Evolutionary conservation across 257 asterid species (phyloP), one percentile per base, ranked within the genome.

Genomic region (Pogostemon cablin): DNA sequence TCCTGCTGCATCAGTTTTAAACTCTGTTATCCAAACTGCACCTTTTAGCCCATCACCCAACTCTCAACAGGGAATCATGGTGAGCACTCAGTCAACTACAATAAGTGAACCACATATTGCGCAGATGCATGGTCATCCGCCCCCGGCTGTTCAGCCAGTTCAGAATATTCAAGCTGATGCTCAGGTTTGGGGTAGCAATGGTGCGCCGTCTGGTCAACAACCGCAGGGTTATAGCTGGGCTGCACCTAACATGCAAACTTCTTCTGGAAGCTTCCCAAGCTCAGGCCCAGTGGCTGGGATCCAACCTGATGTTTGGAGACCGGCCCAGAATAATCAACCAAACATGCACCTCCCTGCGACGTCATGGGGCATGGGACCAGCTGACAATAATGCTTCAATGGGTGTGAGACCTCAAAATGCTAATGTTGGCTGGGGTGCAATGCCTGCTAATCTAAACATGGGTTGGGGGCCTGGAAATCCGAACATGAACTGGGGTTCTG

Each of bases 301-400:
- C 65, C 96, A 86, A 63, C 71, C 91, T 10, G 95, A 91, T 72
- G 79, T 72, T 25, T 85, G 93, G 96, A 74, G 84, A 38, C 82
- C 95, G 56, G 65, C 77, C 46, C 91, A 83, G 79, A 78, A 80
- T 59, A 79, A 68, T 79, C 96, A 82, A 75, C 81, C 82, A 32
- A 88, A 77, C 85, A 81, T 85, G 75, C 90, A 74, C 67, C 78
- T 86, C 12, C 77, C 89, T 41, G 69, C 81, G 7, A 53, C 82
- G 10, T 76, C 87, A 2, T 91, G 95, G 96, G 80, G 81, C 35
- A 59, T 77, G 57, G 90, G 85, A 75, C 75, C 80, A 17, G 65
- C 75, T 17, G 86, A 81, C 6, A 81, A 77, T 79, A 73, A 55
- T 59, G 48, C 82, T 65, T n/a, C 88, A 55, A 68, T 82, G 49